A percentile compares a stretch with the other conserved stretches of the same genome.
Conservation (phyloP, 208 protist species). For the Acanthamoeba sp. region DNA sequence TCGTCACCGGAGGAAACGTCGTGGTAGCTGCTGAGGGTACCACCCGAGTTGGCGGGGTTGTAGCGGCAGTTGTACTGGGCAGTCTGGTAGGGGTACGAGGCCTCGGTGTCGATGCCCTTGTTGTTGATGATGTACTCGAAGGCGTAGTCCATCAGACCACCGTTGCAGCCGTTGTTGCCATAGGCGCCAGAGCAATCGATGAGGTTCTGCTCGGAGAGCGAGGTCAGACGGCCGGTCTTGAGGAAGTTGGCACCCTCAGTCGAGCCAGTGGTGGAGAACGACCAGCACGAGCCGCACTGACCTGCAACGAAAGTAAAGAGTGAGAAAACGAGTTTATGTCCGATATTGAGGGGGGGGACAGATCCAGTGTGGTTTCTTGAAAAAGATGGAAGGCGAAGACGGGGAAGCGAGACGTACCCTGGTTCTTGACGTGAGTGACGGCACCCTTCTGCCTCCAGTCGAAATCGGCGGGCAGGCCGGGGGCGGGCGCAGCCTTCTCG, state of each 20-base stretch:
- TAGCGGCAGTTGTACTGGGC: slow-evolving; percentile 84
- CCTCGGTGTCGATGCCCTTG: slow-evolving; percentile 89
- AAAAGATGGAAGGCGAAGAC: not conserved
- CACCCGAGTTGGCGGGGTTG: slow-evolving; percentile 85
- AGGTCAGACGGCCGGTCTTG: not conserved
- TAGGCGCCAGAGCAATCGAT: slow-evolving; percentile 28
- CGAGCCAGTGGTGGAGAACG: slow-evolving; percentile 95
- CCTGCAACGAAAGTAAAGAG: slow-evolving; percentile 76
- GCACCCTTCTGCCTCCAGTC: slow-evolving; percentile 94
- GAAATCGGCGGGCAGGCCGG: slow-evolving; percentile 70
- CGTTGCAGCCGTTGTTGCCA: slow-evolving; percentile 92
- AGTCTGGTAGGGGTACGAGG: slow-evolving; percentile 93
- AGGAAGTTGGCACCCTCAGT: slow-evolving; percentile 92
- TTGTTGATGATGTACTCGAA: slow-evolving; percentile 92
- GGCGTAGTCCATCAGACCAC: slow-evolving; percentile 94
- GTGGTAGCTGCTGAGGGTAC: slow-evolving; percentile 90
- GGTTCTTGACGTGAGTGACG: slow-evolving; percentile 96
- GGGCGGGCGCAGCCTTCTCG: not conserved
- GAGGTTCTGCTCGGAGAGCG: slow-evolving; percentile 75
- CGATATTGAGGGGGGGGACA: not conserved
- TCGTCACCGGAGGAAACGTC: slow-evolving; percentile 90
- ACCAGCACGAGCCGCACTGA: slow-evolving; percentile 97
- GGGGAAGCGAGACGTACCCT: slow-evolving; percentile 78
- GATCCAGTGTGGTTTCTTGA: too few species aligned
- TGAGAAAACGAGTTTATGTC: not conserved